These are phyloP conservation scores for Theobroma cacao DNA, from an alignment of 345 rosid species.

Conservation along the genomic window DNA sequence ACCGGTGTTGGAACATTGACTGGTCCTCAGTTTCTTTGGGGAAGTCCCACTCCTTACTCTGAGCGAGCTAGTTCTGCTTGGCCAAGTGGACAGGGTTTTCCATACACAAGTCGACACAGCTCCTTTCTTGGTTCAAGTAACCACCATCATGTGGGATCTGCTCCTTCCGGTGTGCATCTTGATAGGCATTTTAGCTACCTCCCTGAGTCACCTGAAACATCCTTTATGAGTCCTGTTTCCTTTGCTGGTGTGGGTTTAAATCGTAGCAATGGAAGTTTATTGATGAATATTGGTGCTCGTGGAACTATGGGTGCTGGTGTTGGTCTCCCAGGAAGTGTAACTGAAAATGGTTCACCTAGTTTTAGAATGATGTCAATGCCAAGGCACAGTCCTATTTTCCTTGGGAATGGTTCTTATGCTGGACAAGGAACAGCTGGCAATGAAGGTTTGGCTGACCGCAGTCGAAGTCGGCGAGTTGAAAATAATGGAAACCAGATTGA, in stretches of 20 bases:
- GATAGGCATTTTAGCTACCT: conserved; percentile 54
- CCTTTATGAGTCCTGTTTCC: conserved; percentile 45
- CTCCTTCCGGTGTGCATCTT: conserved; percentile 72
- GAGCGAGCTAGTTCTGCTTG: conserved; percentile 57
- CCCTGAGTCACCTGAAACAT: conserved; percentile 55
- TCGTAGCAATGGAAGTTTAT: conserved; percentile 36
- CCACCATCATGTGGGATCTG: conserved; percentile 88
- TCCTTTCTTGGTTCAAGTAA: conserved; percentile 55
- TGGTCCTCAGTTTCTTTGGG: conserved; percentile 93
- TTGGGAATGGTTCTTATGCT: conserved; percentile 49
- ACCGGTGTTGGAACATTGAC: conserved; percentile 66
- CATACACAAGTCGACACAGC: conserved; percentile 48
- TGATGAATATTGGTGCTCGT: conserved; percentile 49
- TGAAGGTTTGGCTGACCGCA: conserved; percentile 56
- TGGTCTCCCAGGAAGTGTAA: conserved; percentile 38
- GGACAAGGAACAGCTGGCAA: conserved; percentile 41
- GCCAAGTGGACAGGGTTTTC: conserved; percentile 54
- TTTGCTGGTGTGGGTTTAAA: conserved; percentile 45
- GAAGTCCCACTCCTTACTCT: conserved; percentile 59
- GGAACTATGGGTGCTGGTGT: conserved; percentile 38
- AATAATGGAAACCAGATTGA: conserved; percentile 45
- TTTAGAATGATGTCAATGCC: conserved; percentile 58
- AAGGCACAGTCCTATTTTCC: conserved; percentile 41
- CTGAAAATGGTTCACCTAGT: conserved; percentile 53
- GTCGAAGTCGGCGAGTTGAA: conserved; percentile 41